Evolutionary conservation across 495 filamentous ascomycete genomes (phyloP).

Genomic region (Penicillium fimorum): DNA sequence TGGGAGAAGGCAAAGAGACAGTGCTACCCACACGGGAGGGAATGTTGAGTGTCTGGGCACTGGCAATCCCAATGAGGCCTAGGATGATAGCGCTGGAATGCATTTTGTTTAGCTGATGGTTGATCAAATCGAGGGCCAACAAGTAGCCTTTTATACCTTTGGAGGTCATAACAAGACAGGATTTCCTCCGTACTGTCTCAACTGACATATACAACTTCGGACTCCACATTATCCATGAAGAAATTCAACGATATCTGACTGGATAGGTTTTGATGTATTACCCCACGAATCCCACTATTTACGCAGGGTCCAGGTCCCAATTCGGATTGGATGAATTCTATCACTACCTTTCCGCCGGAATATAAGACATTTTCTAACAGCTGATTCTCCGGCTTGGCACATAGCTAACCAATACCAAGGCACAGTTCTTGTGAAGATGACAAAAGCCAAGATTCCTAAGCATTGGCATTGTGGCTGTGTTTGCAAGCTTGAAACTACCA

Average conservation of each 20-base stretch:
- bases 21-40: constrained; percentile 1
- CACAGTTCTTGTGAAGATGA: neutral
- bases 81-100: constrained; percentile 6
- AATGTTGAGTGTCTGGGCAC: constrained; percentile 6
- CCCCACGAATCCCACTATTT: neutral
- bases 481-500: neutral
- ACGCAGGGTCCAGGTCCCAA: neutral
- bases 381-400: constrained; percentile 2
- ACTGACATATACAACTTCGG: neutral
- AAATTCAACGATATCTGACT: neutral
- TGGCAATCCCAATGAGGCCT: constrained; percentile 5
- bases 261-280: neutral
- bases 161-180: neutral
- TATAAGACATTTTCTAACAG: constrained; percentile 5
- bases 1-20: constrained; percentile 8
- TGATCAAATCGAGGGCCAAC: neutral
- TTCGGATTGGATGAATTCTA: neutral
- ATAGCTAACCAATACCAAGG: neutral
- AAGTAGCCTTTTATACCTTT: constrained; percentile 1
- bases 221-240: constrained; percentile 4
- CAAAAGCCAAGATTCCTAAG: constrained; percentile 1
- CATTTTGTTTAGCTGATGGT: constrained; percentile 4
- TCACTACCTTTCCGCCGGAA: neutral
- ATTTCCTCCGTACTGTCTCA: neutral
- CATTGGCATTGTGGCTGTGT: constrained; percentile 8